These are phyloP conservation scores for Ceratopteris richardii DNA, from an alignment of 75 land plant genomes.

Conservation along the genomic window DNA sequence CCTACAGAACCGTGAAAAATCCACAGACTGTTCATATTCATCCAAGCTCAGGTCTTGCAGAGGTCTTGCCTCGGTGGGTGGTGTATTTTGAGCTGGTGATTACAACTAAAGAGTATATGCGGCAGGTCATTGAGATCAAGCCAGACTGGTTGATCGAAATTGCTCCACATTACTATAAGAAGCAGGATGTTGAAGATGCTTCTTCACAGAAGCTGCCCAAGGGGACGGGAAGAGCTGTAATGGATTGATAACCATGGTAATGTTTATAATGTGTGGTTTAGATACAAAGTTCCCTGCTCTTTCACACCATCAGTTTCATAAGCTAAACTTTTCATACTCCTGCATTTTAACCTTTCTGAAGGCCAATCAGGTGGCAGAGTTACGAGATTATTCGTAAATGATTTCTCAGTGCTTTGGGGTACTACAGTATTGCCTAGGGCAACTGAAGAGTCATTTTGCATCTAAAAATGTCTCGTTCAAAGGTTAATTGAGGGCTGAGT, in stretches of 20 bases:
- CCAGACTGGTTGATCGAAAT: slow-evolving; percentile 95
- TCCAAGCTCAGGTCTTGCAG: slow-evolving; percentile 92
- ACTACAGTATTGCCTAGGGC: too few species aligned
- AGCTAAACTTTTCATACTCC: too few species aligned
- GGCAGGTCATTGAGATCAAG: slow-evolving; percentile 90
- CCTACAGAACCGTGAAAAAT: slow-evolving; percentile 86
- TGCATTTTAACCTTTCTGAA: too few species aligned
- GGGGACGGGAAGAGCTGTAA: slow-evolving; percentile 21
- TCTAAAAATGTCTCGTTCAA: too few species aligned
- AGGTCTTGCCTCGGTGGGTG: slow-evolving; percentile 89
- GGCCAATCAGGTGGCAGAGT: too few species aligned
- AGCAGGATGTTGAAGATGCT: slow-evolving; percentile 86
- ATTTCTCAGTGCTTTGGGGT: too few species aligned
- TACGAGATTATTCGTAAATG: too few species aligned
- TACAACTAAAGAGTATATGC: slow-evolving; percentile 95
- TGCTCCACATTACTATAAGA: slow-evolving; percentile 93
- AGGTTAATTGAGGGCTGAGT: too few species aligned
- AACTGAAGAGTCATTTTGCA: too few species aligned
- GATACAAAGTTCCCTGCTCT: too few species aligned
- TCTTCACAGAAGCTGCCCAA: slow-evolving; percentile 29
- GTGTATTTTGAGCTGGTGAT: slow-evolving; percentile 87
- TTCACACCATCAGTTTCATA: too few species aligned
- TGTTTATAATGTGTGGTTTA: too few species aligned
- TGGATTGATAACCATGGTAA: slow-evolving; percentile 8
- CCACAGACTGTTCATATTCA: slow-evolving; percentile 95